Base-by-base conservation (phyloP, 306 rosid genomes). In the Quercus gilva region DNA sequence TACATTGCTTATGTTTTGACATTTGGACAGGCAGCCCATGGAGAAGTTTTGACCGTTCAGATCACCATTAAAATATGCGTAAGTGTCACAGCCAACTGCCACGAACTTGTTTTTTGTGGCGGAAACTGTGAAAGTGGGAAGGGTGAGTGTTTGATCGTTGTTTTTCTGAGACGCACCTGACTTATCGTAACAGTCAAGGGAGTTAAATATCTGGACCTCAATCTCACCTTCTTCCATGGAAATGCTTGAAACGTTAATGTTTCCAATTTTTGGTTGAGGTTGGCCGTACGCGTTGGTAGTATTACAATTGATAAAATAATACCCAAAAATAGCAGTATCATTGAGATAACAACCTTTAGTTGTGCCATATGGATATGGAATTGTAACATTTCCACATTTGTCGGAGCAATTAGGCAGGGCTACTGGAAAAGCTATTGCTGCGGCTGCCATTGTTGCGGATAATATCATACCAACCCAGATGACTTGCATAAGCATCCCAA, bases 301-400 rank as follows among this genome's bases (percentile, higher is more conserved):
- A 45, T 10, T 7, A 37, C 92, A 90, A 1, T 13, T 29, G 3
- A 88, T 29, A 2, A 17, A 4, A 49, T 84, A 88, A 0, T 3
- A 14, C 0, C 10, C 43, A 37, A 37, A 37, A 37, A 0, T 37
- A 37, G 43, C 9, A 37, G 10, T 0, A 1, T 1, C 0, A 0
- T 79, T 31, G 3, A 76, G 64, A 52, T 35, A 88, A 63, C 90
- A 86, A 5, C 18, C 25, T 1, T 3, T 0, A 1, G 17, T 57
- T 4, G 55, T 64, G 1, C 94, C 90, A 31, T 84, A 90, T 17
- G 92, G 94, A 65, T 86, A 90, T 33, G 88, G 88, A 63, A 90
- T 77, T 17, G 11, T 1, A 4, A 90, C 13, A 18, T 61, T 19
- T 9, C 90, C 94, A 17, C 90, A 86, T 1, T 51, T 33, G 18